These are phyloP conservation scores for Alloteropsis semialata DNA, from an alignment of 176 grass and related monocot species.

Conservation along the genomic window DNA sequence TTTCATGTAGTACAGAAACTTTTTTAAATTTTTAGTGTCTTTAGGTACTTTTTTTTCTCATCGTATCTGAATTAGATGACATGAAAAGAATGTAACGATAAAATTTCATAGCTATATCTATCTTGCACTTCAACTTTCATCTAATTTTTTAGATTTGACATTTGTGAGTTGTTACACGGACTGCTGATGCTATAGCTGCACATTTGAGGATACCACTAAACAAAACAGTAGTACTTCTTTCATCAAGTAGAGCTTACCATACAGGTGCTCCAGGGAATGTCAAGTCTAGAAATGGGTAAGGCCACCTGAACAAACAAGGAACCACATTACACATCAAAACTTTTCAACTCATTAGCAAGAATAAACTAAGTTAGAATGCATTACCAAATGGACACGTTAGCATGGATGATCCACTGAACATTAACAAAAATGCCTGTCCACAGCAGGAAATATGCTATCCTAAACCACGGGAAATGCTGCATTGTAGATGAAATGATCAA, in stretches of 20 bases:
- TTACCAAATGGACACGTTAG: constrained; percentile 58
- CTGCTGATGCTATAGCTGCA: not conserved
- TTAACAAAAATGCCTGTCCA: constrained; percentile 72
- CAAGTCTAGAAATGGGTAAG: constrained; percentile 97
- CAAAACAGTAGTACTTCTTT: not conserved
- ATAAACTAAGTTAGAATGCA: not conserved
- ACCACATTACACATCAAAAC: not conserved
- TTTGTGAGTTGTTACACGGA: no score
- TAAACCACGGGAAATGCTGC: constrained; percentile 81
- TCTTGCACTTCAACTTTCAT: not conserved
- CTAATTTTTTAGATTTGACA: not conserved
- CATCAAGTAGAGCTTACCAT: constrained; percentile 52
- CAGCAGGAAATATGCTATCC: constrained; percentile 75
- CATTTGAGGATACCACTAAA: not conserved
- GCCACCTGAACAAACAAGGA: constrained; percentile 66
- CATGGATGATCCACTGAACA: constrained; percentile 78
- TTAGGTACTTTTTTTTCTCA: not conserved
- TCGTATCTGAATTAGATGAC: not conserved
- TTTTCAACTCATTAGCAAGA: not conserved
- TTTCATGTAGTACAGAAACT: not conserved
- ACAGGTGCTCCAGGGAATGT: constrained; percentile 48
- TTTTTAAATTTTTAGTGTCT: not conserved
- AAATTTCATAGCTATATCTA: not conserved
- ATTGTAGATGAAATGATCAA: constrained; percentile 20
- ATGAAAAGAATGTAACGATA: not conserved